Base-by-base conservation (phyloP, 139 green algal genomes). In the Volvox reticuliferus region DNA sequence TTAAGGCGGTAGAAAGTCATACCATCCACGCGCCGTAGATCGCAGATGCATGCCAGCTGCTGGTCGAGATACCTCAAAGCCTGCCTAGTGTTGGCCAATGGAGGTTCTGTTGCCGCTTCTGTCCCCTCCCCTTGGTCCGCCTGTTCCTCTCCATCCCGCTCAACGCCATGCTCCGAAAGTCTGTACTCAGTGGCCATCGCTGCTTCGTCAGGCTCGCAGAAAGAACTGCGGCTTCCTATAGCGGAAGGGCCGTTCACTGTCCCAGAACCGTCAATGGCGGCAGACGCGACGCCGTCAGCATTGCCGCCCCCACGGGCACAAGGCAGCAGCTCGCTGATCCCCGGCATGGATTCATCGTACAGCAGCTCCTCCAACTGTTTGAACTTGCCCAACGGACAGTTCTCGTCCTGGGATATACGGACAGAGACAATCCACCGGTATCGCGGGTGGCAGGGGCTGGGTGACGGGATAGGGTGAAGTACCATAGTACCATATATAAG, bases 311-410 rank as follows among this genome's bases (percentile, higher is more conserved):
- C 33, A 28, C 24, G 63, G 2, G 63, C 63, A 18, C 44, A 37
- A 14, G 26, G 36, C 83, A 81, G 6, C 33, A 89, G 36, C 36
- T 89, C 83, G 13, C 36, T 24, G 24, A 90, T 21, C 2, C n/a
- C 86, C 0, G 86, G 55, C 13, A 13, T 67, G 32, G 55, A 65
- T 24, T 12, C 19, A 61, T 85, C 86, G 55, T 90, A 90, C 50
- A 90, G 75, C 1, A 90, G 20, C 55, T 90, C 86, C 14, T 77
- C 73, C 30, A 90, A 61, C 73, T 80, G 32, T 37, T 90, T 90
- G 55, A 77, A 90, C 32, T 78, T 90, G 5, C 86, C 86, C 1
- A 50, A 44, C 1, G 85, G 85, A 32, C 85, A 75, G 44, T 21
- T 20, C 44, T 73, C 85, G 20, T 71, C 69, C 85, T 89, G 68